A percentile compares a stretch with the other conserved stretches of the same genome.
Evolutionary conservation across 768 basidiomycete species (phyloP).

Genomic region (Sutorius australiensis): DNA sequence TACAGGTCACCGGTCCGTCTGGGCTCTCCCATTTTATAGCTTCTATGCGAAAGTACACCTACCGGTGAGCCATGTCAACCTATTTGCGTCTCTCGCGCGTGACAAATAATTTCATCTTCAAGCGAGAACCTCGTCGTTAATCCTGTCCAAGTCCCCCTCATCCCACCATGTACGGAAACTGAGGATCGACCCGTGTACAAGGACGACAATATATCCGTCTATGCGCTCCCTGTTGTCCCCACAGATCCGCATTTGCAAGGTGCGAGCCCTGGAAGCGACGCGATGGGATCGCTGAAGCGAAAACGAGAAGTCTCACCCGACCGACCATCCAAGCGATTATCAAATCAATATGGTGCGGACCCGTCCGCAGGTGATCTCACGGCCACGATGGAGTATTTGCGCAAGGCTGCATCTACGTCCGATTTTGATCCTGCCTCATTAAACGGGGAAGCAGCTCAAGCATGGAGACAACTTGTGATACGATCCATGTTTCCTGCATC

Average conservation of each 20-base stretch:
- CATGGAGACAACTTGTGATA: constrained; percentile 52
- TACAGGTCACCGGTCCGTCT: constrained; percentile 68
- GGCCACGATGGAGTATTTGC: constrained; percentile 8
- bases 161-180: constrained; percentile 10
- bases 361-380: background rate
- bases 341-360: background rate
- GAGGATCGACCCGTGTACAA: constrained; percentile 46
- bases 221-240: constrained; percentile 51
- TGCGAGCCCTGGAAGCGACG: background rate
- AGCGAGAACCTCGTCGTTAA: constrained; percentile 53
- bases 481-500: constrained; percentile 61
- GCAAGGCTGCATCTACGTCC: constrained; percentile 20
- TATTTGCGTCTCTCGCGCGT: background rate
- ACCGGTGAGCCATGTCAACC: constrained; percentile 43
- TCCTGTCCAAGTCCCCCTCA: constrained; percentile 40
- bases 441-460: constrained; percentile 44
- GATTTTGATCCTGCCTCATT: constrained; percentile 34
- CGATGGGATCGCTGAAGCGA: constrained; percentile 31
- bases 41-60: constrained; percentile 63
- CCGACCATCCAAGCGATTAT: constrained; percentile 34
- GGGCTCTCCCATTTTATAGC: constrained; percentile 71
- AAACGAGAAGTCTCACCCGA: constrained; percentile 42
- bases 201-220: constrained; percentile 64
- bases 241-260: background rate
- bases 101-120: background rate